Evolutionary conservation across 2,329 filamentous ascomycete species (phyloP), one percentile per base, ranked within the genome.

Genomic region (Akanthomyces uredinophilus): DNA sequence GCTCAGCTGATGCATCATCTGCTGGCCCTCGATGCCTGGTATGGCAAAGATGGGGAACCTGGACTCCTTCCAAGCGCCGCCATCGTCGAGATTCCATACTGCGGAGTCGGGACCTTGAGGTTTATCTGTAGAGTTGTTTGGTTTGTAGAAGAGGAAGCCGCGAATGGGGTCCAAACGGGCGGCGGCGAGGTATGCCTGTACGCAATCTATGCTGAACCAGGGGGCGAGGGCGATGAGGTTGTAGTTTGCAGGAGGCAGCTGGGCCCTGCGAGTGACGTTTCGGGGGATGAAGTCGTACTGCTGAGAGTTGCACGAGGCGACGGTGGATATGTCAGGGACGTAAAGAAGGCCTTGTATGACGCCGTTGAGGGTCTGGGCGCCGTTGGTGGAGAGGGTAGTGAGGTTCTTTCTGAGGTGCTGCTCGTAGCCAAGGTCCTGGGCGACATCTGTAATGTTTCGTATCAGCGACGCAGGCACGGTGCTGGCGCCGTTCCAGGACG

Each of bases 11-110:
- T 82, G 72, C 81, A 96, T 89, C 74, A 96, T 82, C 39, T 81
- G 78, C 14, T 77, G 73, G 24, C 92, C 94, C 22, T 85, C 81
- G 11, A 78, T 74, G 7, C 89, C 87, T 0, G 91, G 84, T 18
- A 98, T 79, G 46, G 91, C 92, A 74, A 95, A 97, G 14, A 96
- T 86, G 0, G 94, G 93, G 68, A 87, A 96, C 69, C 88, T 88
- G n/a, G 79, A 75, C 1, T 77, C 74, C 71, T 86, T 89, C 92
- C 92, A 97, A n/a, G 77, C 77, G 14, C 83, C 85, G 16, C 81
- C 81, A 70, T 92, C 89, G 18, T 85, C 78, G 20, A 96, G 78
- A 64, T 84, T 78, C 94, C 94, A 97, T 2, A 80, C 76, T 0
- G 80, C 71, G 47, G 90, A 86, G 61, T 84, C 84, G 13, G 82